These are phyloP conservation scores for Musa schizocarpa DNA, from an alignment of 176 grass and related monocot genomes.

Conservation along the genomic window DNA sequence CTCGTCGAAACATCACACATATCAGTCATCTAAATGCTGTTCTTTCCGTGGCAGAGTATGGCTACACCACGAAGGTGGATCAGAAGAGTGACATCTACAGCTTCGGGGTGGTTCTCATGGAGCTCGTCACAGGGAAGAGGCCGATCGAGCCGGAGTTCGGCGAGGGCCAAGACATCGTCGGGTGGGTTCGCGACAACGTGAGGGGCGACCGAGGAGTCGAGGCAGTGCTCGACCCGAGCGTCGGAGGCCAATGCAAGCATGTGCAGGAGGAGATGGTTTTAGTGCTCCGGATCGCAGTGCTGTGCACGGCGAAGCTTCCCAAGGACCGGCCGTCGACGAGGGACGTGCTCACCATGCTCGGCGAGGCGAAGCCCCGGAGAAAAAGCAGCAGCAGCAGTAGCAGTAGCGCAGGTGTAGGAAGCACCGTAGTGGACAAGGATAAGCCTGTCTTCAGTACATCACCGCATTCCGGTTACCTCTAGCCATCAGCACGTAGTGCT, in stretches of 20 bases:
- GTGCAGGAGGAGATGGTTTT: constrained; percentile 96
- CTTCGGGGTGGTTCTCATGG: constrained; percentile 91
- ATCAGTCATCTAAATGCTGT: neutral
- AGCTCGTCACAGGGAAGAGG: constrained; percentile 59
- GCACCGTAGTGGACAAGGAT: constrained; percentile 46
- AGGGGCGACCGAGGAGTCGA: constrained; percentile 47
- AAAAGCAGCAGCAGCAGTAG: constrained; percentile 58
- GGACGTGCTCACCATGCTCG: constrained; percentile 87
- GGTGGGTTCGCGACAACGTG: constrained; percentile 70
- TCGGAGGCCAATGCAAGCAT: constrained; percentile 55
- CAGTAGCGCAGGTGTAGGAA: constrained; percentile 31
- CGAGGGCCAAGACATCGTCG: constrained; percentile 70
- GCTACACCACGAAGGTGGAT: constrained; percentile 93
- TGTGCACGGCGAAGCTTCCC: constrained; percentile 82
- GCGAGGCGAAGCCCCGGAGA: constrained; percentile 72
- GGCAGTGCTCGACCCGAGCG: constrained; percentile 38
- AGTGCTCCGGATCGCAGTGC: constrained; percentile 72
- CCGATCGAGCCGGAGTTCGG: constrained; percentile 76
- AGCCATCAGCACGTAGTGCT: neutral
- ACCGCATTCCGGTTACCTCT: constrained; percentile 38
- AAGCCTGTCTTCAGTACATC: constrained; percentile 80
- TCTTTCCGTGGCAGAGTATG: constrained; percentile 50
- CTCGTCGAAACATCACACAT: neutral
- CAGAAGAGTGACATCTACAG: constrained; percentile 99
- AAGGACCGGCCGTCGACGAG: constrained; percentile 78